A percentile compares a stretch with the other conserved stretches of the same genome.
Conservation (phyloP, 139 green algal species). For the Chlorella sp. region DNA sequence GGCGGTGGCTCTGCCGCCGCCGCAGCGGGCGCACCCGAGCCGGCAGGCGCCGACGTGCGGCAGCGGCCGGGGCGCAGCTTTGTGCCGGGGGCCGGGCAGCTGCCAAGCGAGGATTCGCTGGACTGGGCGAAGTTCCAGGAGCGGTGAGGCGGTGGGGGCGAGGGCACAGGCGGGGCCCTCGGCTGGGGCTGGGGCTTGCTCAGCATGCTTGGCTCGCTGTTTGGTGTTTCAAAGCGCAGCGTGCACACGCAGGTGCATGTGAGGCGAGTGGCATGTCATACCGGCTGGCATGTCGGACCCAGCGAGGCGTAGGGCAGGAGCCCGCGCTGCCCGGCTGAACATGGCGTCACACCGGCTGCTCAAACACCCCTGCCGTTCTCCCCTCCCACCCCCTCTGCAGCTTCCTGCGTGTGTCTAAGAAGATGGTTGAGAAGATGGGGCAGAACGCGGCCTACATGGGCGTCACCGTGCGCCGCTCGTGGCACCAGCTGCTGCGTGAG, state of each 20-base stretch:
- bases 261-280: too few species aligned
- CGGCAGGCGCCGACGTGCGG: neutral
- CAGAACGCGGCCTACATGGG: conserved; percentile 40
- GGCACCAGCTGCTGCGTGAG: conserved; percentile 38
- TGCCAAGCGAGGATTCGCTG: conserved; percentile 5
- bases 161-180: too few species aligned
- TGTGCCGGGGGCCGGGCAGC: conserved; percentile 22
- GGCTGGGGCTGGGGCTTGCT: neutral
- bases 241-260: too few species aligned
- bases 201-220: neutral
- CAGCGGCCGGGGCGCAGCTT: conserved; percentile 34
- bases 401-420: conserved; percentile 39
- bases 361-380: neutral
- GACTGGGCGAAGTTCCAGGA: conserved; percentile 37
- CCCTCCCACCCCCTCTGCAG: neutral
- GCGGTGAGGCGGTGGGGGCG: neutral
- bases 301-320: neutral
- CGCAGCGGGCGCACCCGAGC: neutral
- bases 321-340: neutral
- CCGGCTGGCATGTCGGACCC: too few species aligned
- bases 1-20: neutral
- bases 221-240: too few species aligned
- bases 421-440: conserved; percentile 44
- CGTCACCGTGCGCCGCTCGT: conserved; percentile 14
- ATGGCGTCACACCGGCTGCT: neutral